Conservation (phyloP, 2,329 filamentous ascomycete species). For the Arthrinium phaeospermum region DNA sequence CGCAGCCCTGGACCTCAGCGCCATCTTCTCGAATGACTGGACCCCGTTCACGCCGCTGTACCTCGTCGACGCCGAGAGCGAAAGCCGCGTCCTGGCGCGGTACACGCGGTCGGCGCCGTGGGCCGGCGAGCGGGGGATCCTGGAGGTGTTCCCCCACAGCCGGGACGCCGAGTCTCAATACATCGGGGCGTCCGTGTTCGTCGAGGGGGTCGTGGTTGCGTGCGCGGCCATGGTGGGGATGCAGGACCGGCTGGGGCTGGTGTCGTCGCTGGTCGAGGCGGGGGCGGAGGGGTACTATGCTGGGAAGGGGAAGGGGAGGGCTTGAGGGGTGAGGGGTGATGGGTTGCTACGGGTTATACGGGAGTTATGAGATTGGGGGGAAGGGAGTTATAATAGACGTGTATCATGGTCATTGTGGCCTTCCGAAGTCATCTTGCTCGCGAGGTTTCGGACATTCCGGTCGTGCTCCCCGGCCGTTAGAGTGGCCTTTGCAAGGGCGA, state of each 20-base stretch:
- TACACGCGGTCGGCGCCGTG: slow-evolving; percentile 12
- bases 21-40: background rate
- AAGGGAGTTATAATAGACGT: no score
- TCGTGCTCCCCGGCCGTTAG: no score
- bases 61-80: background rate
- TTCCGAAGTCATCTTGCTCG: no score
- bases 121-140: slow-evolving; percentile 7
- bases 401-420: no score
- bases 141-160: background rate
- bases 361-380: no score
- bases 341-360: no score
- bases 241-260: slow-evolving; percentile 11
- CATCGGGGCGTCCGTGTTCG: background rate
- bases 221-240: slow-evolving; percentile 17
- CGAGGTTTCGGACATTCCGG: no score
- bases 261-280: slow-evolving; percentile 15
- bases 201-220: background rate
- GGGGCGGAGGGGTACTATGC: background rate
- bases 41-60: slow-evolving; percentile 8
- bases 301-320: slow-evolving; percentile 10
- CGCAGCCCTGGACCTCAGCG: background rate
- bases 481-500: no score
- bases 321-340: background rate
- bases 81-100: background rate
- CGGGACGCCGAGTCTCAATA: background rate